Percentiles rank a stretch among this genome's conserved stretches.
These are phyloP conservation scores for Saturnispora sanitii DNA, from an alignment of 805 yeast species.

Conservation along the genomic window DNA sequence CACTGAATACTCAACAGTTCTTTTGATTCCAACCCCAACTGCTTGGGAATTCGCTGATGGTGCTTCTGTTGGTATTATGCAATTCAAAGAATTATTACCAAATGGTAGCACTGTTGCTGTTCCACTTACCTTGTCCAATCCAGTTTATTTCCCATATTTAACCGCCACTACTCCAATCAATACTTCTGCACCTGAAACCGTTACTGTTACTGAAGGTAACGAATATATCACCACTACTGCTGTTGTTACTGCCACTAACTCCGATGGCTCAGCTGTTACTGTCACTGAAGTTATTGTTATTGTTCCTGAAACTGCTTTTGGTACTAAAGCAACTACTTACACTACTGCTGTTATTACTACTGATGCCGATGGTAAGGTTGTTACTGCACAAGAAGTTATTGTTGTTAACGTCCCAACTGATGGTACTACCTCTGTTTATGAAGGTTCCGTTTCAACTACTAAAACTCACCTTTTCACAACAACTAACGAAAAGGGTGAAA, in stretches of 20 bases:
- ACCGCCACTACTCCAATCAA: neutral
- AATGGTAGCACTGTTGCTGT: neutral
- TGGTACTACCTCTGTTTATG: neutral
- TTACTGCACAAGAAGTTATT: neutral
- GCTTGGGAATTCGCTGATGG: neutral
- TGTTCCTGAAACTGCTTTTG: neutral
- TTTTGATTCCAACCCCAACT: constrained; percentile 6
- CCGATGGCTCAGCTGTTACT: neutral
- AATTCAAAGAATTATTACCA: neutral
- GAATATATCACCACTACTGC: neutral
- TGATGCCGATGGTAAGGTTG: neutral
- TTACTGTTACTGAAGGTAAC: neutral
- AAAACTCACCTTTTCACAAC: neutral
- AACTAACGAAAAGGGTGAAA: neutral
- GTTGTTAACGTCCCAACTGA: neutral
- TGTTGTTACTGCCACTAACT: neutral
- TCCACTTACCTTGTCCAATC: neutral
- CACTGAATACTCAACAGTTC: neutral
- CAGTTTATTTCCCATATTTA: neutral
- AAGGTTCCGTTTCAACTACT: neutral
- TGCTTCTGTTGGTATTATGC: neutral
- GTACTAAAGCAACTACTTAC: neutral
- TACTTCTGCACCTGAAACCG: neutral
- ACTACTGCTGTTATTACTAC: neutral
- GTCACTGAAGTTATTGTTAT: neutral